phyloP scores from a whole-genome alignment of 1,139 yeast species.

The Blastobotrys indianensis region DNA sequence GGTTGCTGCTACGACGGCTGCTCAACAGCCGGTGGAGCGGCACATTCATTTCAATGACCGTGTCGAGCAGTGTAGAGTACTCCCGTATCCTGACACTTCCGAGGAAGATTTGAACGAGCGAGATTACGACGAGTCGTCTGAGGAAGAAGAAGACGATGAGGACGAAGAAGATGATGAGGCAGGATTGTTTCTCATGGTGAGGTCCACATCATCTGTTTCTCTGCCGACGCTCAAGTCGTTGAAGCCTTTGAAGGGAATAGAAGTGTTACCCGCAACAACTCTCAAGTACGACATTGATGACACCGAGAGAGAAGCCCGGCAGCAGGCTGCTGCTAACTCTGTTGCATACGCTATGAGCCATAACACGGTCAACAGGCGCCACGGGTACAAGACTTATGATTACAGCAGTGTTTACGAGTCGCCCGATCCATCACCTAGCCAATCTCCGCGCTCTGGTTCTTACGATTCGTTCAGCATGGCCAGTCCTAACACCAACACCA shows the following conservation, averaged over 20 bases:
- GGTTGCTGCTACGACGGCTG: constrained; percentile 26
- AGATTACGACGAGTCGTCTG: constrained; percentile 31
- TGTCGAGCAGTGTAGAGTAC: constrained; percentile 83
- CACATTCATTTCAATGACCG: constrained; percentile 88
- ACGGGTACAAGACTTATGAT: constrained; percentile 72
- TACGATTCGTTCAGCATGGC: constrained; percentile 11
- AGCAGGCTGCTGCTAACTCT: constrained; percentile 33
- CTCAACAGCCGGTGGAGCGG: constrained; percentile 17
- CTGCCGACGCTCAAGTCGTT: constrained; percentile 24
- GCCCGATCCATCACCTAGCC: constrained; percentile 24
- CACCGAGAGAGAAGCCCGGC: constrained; percentile 54
- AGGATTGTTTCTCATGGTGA: constrained; percentile 58
- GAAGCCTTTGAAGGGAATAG: constrained; percentile 37
- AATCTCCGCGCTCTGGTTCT: constrained; percentile 19
- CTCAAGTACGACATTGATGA: constrained; percentile 75
- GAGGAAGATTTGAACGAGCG: constrained; percentile 28
- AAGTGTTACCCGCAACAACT: constrained; percentile 73
- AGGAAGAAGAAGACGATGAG: constrained; percentile 37
- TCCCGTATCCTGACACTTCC: constrained; percentile 39
- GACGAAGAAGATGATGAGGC: constrained; percentile 60
- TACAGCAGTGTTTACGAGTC: constrained; percentile 68
- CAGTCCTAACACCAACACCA: constrained; percentile 1
- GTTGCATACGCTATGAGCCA: constrained; percentile 56
- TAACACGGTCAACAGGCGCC: constrained; percentile 67
- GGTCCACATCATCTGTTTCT: constrained; percentile 34